Conservation (phyloP, 169 alveolate species). For the Plasmodium vivax region DNA sequence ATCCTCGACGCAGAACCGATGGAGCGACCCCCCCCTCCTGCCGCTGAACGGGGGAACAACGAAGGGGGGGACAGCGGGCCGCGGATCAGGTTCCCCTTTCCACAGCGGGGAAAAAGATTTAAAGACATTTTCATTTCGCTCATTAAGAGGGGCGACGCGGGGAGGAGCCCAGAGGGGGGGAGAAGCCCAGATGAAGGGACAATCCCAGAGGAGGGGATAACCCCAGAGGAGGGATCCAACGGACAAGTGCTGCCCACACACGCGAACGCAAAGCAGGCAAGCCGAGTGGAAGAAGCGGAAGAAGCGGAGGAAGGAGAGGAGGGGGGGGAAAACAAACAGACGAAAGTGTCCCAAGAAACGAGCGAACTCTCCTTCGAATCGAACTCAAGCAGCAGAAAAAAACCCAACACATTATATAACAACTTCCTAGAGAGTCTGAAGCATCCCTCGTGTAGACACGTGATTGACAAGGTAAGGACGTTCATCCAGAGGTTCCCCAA, state of each 20-base stretch:
- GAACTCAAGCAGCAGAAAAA: conserved; percentile 11
- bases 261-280: not conserved
- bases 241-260: not conserved
- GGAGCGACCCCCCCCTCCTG: not conserved
- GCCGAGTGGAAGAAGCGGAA: not conserved
- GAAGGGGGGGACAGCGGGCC: not conserved
- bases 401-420: conserved; percentile 82
- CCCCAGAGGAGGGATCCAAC: not conserved
- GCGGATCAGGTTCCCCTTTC: not conserved
- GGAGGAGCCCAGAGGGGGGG: not conserved
- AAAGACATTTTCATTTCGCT: not conserved
- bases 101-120: not conserved
- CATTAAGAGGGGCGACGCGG: not conserved
- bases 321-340: not conserved
- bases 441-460: conserved; percentile 83
- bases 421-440: conserved; percentile 83
- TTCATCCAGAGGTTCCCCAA: conserved; percentile 63
- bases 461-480: conserved; percentile 80
- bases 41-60: not conserved
- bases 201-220: not conserved
- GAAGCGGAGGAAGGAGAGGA: not conserved
- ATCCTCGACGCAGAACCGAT: not conserved
- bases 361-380: not conserved
- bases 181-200: not conserved
- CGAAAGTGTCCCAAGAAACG: not conserved